phyloP scores from a whole-genome alignment of 148 eudicot species.

The Chenopodium suecicum region DNA sequence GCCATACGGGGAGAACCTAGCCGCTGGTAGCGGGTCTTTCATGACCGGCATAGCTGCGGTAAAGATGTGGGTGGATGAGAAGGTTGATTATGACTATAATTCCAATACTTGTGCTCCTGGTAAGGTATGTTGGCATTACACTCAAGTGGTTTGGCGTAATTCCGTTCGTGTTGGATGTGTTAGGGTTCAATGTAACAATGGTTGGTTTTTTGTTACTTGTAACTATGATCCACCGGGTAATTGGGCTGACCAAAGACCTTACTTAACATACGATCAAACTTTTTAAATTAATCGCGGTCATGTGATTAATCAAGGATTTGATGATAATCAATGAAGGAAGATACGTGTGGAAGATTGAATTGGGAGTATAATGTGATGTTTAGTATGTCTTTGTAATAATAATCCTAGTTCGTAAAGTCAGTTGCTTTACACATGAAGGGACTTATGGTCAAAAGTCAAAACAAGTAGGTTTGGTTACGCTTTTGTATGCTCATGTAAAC shows the following conservation, averaged over 20 bases:
- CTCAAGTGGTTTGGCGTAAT: constrained; percentile 52
- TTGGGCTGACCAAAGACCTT: constrained; percentile 29
- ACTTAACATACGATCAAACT: constrained; percentile 3
- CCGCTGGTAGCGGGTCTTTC: constrained; percentile 9
- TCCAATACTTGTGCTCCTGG: constrained; percentile 35
- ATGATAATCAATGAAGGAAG: too few relatives aligned
- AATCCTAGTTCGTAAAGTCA: too few relatives aligned
- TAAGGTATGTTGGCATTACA: constrained; percentile 39
- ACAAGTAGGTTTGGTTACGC: too few relatives aligned
- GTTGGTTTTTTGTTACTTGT: constrained; percentile 36
- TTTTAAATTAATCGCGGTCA: too few relatives aligned
- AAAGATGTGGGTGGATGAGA: constrained; percentile 35
- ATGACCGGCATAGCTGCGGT: constrained; percentile 26
- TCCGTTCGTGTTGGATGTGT: constrained; percentile 45
- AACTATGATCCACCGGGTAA: constrained; percentile 51
- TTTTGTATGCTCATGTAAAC: too few relatives aligned
- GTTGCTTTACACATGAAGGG: too few relatives aligned
- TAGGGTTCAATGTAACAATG: constrained; percentile 40
- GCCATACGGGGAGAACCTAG: constrained; percentile 39
- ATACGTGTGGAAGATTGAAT: too few relatives aligned
- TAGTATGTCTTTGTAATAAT: too few relatives aligned
- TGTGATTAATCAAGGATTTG: too few relatives aligned
- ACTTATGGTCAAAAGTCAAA: too few relatives aligned
- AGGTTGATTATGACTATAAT: constrained; percentile 27
- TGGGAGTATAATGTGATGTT: too few relatives aligned